A percentile compares a stretch with the other conserved stretches of the same genome.
Evolutionary conservation across 1,284 basidiomycete species (phyloP).

Genomic region (Naganishia albida): DNA sequence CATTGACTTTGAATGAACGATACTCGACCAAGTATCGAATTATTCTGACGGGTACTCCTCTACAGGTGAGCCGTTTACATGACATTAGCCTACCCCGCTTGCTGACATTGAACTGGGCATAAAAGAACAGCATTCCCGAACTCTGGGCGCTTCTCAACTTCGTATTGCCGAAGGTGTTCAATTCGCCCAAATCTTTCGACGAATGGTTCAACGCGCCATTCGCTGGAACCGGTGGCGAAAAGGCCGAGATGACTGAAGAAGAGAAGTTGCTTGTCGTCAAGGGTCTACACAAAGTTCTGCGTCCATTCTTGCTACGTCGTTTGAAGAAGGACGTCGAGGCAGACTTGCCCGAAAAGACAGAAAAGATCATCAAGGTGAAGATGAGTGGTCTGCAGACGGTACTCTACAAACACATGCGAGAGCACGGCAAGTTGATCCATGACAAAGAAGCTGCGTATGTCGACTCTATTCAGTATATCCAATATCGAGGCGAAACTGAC

Average conservation of each 20-base stretch:
- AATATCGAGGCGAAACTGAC: neutral
- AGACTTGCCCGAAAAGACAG: conserved; percentile 97
- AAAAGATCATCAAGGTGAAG: conserved; percentile 97
- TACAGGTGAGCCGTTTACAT: conserved; percentile 61
- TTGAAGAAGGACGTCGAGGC: conserved; percentile 99
- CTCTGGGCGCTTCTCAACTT: conserved; percentile 98
- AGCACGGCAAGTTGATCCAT: conserved; percentile 62
- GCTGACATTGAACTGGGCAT: neutral
- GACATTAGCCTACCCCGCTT: neutral
- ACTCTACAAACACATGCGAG: conserved; percentile 86
- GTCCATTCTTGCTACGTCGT: conserved; percentile 92
- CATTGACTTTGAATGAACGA: conserved; percentile 87
- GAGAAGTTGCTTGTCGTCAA: conserved; percentile 96
- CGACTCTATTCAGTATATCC: neutral
- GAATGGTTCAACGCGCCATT: conserved; percentile 99
- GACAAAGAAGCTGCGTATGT: conserved; percentile 37
- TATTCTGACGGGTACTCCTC: conserved; percentile 94
- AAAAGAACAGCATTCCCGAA: conserved; percentile 90
- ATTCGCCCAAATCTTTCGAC: conserved; percentile 98
- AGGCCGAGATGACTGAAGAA: conserved; percentile 99
- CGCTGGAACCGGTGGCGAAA: conserved; percentile 91
- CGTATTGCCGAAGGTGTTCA: conserved; percentile 96
- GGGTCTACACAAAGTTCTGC: conserved; percentile 95
- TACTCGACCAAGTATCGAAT: conserved; percentile 93
- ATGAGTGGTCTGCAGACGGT: conserved; percentile 95